Conservation (phyloP, 2,329 filamentous ascomycete species). For the Fusarium solani-melongenae region DNA sequence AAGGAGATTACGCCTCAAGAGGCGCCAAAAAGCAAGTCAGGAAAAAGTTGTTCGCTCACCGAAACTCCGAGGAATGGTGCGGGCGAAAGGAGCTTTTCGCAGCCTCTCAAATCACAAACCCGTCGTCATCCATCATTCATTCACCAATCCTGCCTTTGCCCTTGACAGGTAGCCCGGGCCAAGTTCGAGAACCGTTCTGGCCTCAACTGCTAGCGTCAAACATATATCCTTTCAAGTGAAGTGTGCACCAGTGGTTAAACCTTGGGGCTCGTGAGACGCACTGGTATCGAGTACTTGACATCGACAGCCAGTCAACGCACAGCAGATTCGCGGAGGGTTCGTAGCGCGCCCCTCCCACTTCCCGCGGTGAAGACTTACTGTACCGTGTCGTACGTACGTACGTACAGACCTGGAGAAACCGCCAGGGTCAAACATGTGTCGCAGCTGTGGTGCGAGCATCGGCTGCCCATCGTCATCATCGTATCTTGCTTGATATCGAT, state of each 20-base stretch:
- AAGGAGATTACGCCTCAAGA: neutral
- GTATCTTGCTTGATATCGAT: neutral
- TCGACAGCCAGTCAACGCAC: neutral
- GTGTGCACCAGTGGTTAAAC: constrained; percentile 10
- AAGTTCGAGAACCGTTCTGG: constrained; percentile 17
- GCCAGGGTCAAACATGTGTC: constrained; percentile 12
- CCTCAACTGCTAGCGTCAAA: constrained; percentile 22
- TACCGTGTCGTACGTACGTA: neutral
- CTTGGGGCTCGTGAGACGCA: neutral
- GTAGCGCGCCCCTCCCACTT: constrained; percentile 12
- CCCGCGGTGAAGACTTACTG: neutral
- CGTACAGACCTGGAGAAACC: neutral
- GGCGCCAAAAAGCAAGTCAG: neutral
- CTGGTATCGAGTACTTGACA: constrained; percentile 22
- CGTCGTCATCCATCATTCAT: neutral
- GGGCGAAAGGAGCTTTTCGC: constrained; percentile 18
- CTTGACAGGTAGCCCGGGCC: constrained; percentile 5
- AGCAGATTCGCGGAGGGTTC: neutral
- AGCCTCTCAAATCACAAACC: neutral
- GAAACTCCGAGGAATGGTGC: constrained; percentile 6
- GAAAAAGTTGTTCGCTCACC: neutral
- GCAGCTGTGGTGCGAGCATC: constrained; percentile 6
- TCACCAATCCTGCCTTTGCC: neutral
- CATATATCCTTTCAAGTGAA: constrained; percentile 4
- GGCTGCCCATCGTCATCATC: neutral